Evolutionary conservation across 202 grass and related monocot species (phyloP).

Genomic region (Saccharum hybrid): DNA sequence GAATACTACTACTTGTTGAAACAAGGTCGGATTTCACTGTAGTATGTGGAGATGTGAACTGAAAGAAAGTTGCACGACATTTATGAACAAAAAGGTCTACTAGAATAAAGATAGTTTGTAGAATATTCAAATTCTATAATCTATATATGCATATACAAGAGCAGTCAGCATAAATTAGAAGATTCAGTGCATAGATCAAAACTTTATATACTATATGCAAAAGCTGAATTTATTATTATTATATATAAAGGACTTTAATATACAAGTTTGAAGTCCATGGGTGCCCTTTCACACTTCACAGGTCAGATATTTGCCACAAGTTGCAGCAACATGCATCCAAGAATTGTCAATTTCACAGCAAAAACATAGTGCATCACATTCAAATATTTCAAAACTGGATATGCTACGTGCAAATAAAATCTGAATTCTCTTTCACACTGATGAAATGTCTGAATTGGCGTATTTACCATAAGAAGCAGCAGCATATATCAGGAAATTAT

Average conservation of each 20-base stretch:
- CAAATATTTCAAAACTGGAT: background rate
- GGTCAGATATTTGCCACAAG: background rate
- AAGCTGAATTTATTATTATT: background rate
- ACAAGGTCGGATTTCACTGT: background rate
- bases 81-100: slow-evolving; percentile 10
- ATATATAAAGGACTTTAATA: background rate
- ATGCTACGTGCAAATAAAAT: background rate
- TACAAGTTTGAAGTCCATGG: background rate
- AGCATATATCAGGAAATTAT: background rate
- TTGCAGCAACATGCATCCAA: background rate
- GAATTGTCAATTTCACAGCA: background rate
- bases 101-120: background rate
- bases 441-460: background rate
- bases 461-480: background rate
- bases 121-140: slow-evolving; percentile 9
- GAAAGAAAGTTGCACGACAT: background rate
- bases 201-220: slow-evolving; percentile 5
- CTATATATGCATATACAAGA: background rate
- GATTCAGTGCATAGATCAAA: background rate
- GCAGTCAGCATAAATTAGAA: slow-evolving; percentile 14
- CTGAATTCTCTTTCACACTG: background rate
- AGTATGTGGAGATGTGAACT: background rate
- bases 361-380: background rate
- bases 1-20: background rate
- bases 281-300: background rate